A percentile compares a stretch with the other conserved stretches of the same genome.
These are phyloP conservation scores for Xylariaceae sp. DNA, from an alignment of 2,329 filamentous ascomycete genomes.

Conservation along the genomic window DNA sequence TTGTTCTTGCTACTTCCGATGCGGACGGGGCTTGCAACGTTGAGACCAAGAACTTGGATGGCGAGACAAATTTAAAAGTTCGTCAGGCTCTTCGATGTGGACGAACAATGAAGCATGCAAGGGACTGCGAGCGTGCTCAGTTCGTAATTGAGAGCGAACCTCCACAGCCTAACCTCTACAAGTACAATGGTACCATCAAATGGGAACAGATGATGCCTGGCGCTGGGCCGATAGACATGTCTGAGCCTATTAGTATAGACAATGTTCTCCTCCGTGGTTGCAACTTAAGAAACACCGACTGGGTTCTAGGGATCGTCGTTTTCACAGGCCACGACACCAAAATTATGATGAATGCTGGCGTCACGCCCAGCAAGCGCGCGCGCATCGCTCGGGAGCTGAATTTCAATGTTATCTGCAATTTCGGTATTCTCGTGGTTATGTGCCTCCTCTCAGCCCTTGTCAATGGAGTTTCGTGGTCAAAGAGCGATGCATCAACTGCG, in stretches of 20 bases:
- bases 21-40: slow-evolving; percentile 94
- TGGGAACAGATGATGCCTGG: slow-evolving; percentile 77
- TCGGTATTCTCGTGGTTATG: slow-evolving; percentile 84
- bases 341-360: slow-evolving; percentile 98
- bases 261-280: slow-evolving; percentile 93
- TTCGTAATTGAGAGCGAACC: slow-evolving; percentile 89
- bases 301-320: slow-evolving; percentile 87
- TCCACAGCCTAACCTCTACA: slow-evolving; percentile 91
- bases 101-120: slow-evolving; percentile 79
- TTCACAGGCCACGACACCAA: slow-evolving; percentile 97
- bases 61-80: slow-evolving; percentile 96
- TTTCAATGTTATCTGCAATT: slow-evolving; percentile 97
- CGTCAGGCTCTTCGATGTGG: slow-evolving; percentile 88
- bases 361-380: slow-evolving; percentile 91
- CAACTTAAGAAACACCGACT: slow-evolving; percentile 93
- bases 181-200: slow-evolving; percentile 86
- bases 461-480: slow-evolving; percentile 80
- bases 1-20: slow-evolving; percentile 91
- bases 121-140: slow-evolving; percentile 86
- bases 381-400: slow-evolving; percentile 92
- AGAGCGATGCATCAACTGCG: slow-evolving; percentile 71
- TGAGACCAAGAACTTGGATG: slow-evolving; percentile 97
- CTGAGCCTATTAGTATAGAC: slow-evolving; percentile 91
- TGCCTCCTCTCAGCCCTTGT: slow-evolving; percentile 84
- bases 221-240: slow-evolving; percentile 72